phyloP scores from a whole-genome alignment of 2,329 filamentous ascomycete species.

The Aspergillus fischeri region DNA sequence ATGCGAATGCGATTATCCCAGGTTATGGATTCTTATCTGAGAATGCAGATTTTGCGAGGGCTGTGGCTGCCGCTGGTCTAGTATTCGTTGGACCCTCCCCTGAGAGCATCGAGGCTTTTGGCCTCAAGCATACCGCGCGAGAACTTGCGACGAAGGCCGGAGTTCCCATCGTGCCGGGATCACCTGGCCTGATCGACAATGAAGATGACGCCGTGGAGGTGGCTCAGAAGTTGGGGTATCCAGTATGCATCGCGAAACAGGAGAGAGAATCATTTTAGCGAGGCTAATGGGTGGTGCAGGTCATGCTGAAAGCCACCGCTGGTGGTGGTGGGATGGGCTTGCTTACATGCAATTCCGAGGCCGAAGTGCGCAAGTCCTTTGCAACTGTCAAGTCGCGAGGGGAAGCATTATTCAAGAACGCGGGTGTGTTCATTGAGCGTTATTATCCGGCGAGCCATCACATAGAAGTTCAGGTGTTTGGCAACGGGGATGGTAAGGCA shows the following conservation, averaged over 20 bases:
- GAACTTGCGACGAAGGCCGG: constrained; percentile 50
- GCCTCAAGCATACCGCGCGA: constrained; percentile 56
- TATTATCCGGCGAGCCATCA: constrained; percentile 77
- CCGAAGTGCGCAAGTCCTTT: constrained; percentile 67
- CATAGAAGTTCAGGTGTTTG: constrained; percentile 88
- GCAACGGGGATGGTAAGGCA: constrained; percentile 72
- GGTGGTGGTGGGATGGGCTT: constrained; percentile 84
- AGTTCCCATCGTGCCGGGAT: constrained; percentile 54
- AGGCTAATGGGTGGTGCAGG: constrained; percentile 26
- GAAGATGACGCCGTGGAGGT: constrained; percentile 46
- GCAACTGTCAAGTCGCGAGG: constrained; percentile 72
- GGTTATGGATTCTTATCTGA: constrained; percentile 66
- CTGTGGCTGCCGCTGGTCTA: constrained; percentile 52
- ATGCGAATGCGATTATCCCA: constrained; percentile 58
- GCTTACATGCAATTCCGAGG: constrained; percentile 64
- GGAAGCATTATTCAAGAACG: constrained; percentile 73
- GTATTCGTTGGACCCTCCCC: constrained; percentile 58
- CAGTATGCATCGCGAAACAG: constrained; percentile 29
- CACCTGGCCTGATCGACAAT: constrained; percentile 45
- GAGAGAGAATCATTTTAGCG: not conserved
- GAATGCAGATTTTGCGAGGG: constrained; percentile 57
- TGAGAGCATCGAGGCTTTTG: constrained; percentile 52
- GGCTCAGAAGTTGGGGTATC: constrained; percentile 46
- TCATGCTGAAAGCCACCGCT: constrained; percentile 74
- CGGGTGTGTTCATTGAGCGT: constrained; percentile 79